Evolutionary conservation across 208 protist species (phyloP), one percentile per base, ranked within the genome.

Genomic region (Tetramitus jugosus): DNA sequence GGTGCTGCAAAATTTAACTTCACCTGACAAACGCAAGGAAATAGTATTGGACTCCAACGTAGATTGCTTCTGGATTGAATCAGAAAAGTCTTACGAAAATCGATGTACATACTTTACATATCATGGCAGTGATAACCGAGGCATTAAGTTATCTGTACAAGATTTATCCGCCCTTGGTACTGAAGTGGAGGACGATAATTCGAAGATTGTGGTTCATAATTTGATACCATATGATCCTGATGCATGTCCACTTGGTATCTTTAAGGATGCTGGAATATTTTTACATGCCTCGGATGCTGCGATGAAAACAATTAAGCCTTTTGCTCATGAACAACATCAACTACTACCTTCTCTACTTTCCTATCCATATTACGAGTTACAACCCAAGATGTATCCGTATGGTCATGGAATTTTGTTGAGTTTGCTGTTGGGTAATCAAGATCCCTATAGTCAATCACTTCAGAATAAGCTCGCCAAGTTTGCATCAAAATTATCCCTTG

Each of bases 301-400:
- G n/a, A n/a, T n/a, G n/a, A n/a, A n/a, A n/a, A n/a, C n/a, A n/a
- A n/a, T n/a, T n/a, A n/a, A n/a, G n/a, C n/a, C n/a, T n/a, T n/a
- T n/a, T n/a, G n/a, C n/a, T n/a, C n/a, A n/a, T n/a, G n/a, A n/a
- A n/a, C n/a, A n/a, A n/a, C n/a, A n/a, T n/a, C 10, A 56, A 10
- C 10, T 56, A 20, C 20, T 56, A 56, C 49, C 49, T 10, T 10
- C 20, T 56, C 8, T 71, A 35, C 43, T 71, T 8, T 49, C 17
- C 31, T 20, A 71, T 31, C 65, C 40, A 33, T 49, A 71, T 46
- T 71, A 71, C 35, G 65, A 71, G 49, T 49, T 71, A 26, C 35
- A 42, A 71, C 65, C 65, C n/a, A 71, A 71, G 35, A 71, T 71
- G 65, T 49, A 71, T 49, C 65, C 65, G 1, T 71, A 71, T 71